These are phyloP conservation scores for Silene uniflora DNA, from an alignment of 148 eudicot genomes.

Conservation along the genomic window DNA sequence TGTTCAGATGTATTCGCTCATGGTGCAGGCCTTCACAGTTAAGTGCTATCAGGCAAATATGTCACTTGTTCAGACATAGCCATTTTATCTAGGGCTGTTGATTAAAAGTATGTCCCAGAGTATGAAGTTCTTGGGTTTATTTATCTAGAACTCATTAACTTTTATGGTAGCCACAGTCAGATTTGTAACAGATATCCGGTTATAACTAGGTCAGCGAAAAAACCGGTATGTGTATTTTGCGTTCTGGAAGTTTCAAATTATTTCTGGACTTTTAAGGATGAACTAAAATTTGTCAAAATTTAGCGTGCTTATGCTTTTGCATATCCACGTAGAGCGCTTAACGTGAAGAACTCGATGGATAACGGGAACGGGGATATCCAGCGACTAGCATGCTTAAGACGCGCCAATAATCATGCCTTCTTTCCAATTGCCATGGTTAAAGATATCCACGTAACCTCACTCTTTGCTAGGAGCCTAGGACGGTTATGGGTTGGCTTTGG, in stretches of 20 bases:
- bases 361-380: neutral
- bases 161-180: neutral
- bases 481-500: neutral
- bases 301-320: neutral
- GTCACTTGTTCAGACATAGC: slow-evolving; percentile 5
- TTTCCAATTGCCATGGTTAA: neutral
- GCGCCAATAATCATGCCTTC: neutral
- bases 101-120: neutral
- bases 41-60: slow-evolving; percentile 4
- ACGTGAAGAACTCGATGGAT: neutral
- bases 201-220: slow-evolving; percentile 8
- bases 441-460: neutral
- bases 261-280: neutral
- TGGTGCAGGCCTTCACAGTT: slow-evolving; percentile 11
- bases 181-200: slow-evolving; percentile 3
- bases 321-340: neutral
- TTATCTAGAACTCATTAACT: slow-evolving; percentile 16
- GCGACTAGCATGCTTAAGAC: neutral
- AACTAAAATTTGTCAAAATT: neutral
- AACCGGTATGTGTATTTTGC: neutral
- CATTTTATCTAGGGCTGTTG: slow-evolving; percentile 18
- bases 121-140: slow-evolving; percentile 11
- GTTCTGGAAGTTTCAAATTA: neutral
- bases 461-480: neutral
- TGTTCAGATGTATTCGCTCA: slow-evolving; percentile 3